These are phyloP conservation scores for Aureobasidium sp. DNA, from an alignment of 2,329 filamentous ascomycete species.

Conservation along the genomic window DNA sequence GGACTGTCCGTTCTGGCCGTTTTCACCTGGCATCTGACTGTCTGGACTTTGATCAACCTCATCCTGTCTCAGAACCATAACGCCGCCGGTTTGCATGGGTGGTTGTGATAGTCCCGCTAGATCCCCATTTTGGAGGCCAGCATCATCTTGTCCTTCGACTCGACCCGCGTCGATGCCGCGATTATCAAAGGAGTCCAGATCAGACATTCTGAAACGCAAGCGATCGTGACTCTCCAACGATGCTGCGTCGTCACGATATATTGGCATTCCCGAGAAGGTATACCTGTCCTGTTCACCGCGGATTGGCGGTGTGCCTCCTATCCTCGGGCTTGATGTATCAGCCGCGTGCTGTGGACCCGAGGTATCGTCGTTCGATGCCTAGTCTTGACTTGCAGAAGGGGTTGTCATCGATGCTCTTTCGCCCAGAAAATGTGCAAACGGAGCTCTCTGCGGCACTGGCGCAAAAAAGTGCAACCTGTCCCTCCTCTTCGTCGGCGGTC, in stretches of 20 bases:
- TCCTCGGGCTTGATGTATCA: not conserved
- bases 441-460: not conserved
- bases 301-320: conserved; percentile 12
- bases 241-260: conserved; percentile 17
- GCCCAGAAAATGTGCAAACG: not conserved
- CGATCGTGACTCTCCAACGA: conserved; percentile 15
- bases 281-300: conserved; percentile 19
- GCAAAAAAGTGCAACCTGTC: conserved; percentile 13
- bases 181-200: not conserved
- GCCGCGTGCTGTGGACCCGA: not conserved
- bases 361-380: not conserved
- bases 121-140: no score
- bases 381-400: not conserved
- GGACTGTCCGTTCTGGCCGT: not conserved
- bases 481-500: conserved; percentile 9
- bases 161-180: not conserved
- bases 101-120: no score
- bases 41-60: no score
- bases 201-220: not conserved
- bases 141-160: no score
- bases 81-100: not conserved
- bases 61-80: not conserved
- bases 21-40: not conserved
- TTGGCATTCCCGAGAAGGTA: conserved; percentile 20
- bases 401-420: not conserved